Evolutionary conservation across 1,284 basidiomycete species (phyloP).

Genomic region (Leccinum brunneo-olivaceum): DNA sequence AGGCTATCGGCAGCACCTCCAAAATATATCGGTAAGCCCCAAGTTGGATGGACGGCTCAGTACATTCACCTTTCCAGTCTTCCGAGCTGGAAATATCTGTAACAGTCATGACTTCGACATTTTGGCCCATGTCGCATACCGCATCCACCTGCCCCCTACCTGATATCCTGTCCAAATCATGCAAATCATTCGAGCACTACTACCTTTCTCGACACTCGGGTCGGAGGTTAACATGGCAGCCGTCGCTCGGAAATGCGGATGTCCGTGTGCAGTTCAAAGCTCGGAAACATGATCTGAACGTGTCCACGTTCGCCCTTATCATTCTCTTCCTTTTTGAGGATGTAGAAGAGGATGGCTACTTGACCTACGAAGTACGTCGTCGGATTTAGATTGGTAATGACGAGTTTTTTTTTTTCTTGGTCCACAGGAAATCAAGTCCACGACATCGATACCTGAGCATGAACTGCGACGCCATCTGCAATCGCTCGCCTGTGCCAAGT

Average conservation of each 20-base stretch:
- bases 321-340: conserved; percentile 88
- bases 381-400: too few relatives aligned
- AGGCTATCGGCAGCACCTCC: conserved; percentile 61
- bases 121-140: conserved; percentile 80
- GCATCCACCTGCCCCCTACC: conserved; percentile 65
- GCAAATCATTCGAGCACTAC: conserved; percentile 81
- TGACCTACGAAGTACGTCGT: conserved; percentile 68
- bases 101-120: conserved; percentile 87
- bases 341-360: conserved; percentile 55
- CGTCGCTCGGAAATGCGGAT: conserved; percentile 88
- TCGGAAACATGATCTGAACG: conserved; percentile 84
- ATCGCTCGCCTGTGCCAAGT: conserved; percentile 96
- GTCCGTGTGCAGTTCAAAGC: conserved; percentile 79
- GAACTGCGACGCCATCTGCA: conserved; percentile 92
- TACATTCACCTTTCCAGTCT: conserved; percentile 37
- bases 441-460: conserved; percentile 67
- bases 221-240: conserved; percentile 89
- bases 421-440: conserved; percentile 60
- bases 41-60: neutral
- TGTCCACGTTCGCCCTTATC: conserved; percentile 86
- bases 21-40: conserved; percentile 45
- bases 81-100: conserved; percentile 78
- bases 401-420: neutral
- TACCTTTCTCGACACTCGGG: conserved; percentile 89
- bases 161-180: conserved; percentile 53